Conservation (phyloP, 805 yeast genomes). For the Pichia paraexigua region DNA sequence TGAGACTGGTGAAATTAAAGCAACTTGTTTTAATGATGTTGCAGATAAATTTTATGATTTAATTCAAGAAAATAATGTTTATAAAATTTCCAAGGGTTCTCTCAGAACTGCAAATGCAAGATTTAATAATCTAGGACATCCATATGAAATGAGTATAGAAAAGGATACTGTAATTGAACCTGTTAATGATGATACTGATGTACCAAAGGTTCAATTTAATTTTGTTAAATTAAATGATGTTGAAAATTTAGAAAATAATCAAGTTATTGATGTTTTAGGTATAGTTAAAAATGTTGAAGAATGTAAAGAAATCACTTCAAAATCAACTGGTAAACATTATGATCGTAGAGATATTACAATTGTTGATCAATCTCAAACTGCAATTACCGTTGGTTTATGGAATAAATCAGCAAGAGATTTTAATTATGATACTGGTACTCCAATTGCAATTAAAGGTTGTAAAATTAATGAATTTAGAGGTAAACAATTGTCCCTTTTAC, state of each 20-base stretch:
- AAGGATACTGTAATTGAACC: constrained; percentile 70
- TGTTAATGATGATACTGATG: constrained; percentile 47
- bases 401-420: constrained; percentile 80
- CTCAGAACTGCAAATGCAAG: constrained; percentile 79
- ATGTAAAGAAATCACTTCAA: constrained; percentile 71
- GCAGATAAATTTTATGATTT: constrained; percentile 73
- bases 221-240: constrained; percentile 64
- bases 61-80: constrained; percentile 83
- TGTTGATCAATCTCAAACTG: constrained; percentile 77
- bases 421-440: constrained; percentile 62
- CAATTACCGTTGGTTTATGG: constrained; percentile 83
- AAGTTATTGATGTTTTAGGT: constrained; percentile 81
- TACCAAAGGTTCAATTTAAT: constrained; percentile 73
- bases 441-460: constrained; percentile 88
- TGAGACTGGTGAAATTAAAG: constrained; percentile 93
- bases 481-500: constrained; percentile 71
- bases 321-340: constrained; percentile 81
- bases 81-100: constrained; percentile 73
- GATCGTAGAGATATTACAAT: constrained; percentile 84
- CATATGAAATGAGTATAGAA: constrained; percentile 79
- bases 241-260: constrained; percentile 58
- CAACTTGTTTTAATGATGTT: constrained; percentile 85
- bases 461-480: constrained; percentile 87
- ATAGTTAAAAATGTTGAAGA: constrained; percentile 72
- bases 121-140: constrained; percentile 76